Evolutionary conservation across 2,329 filamentous ascomycete genomes (phyloP), one percentile per base, ranked within the genome.

Genomic region (Phyllosticta ampelicida): DNA sequence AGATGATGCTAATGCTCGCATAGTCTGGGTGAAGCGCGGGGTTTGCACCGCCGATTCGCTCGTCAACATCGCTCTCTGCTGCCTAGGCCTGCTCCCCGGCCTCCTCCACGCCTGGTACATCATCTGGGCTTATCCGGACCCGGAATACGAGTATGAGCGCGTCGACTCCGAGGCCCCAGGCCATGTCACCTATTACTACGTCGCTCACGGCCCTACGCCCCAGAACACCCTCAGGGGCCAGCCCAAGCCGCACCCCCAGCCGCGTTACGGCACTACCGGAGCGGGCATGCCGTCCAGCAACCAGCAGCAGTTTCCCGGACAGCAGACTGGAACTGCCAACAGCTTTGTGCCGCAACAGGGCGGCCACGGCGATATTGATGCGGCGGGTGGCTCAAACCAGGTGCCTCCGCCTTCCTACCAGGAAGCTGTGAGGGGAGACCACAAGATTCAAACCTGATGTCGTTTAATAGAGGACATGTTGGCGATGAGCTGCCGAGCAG

Each of bases 81-180:
- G 68, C 61, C 71, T 74, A 60, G 73, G 69, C 62, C 70, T 74
- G 66, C 74, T 97, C 61, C 92, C 92, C 19, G 92, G 92, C 61
- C 86, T 97, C 54, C 77, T 99, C 2, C 94, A 99, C 77, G 84
- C 91, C 62, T 97, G 94, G 92, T 99, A 97, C 80, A 95, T 97
- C 74, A 96, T 99, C 74, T 83, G 89, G 67, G 87, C 89, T 70
- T 89, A 86, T 72, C 94, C 94, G 60, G 92, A 96, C 61, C 94
- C 94, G 60, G 91, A 96, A 61, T 73, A 76, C 65, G 72, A 78
- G 59, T 90, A 94, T 74, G 82, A 89, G 64, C 53, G 53, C 23
- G 75, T 78, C 54, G 82, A 84, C 56, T 80, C 75, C 58, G 79
- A 80, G 62, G 74, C 76, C 64, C 74, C 73, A 54, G 73, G 72